Evolutionary conservation across 2,329 filamentous ascomycete genomes (phyloP).

Genomic region (Neonectria sp.): DNA sequence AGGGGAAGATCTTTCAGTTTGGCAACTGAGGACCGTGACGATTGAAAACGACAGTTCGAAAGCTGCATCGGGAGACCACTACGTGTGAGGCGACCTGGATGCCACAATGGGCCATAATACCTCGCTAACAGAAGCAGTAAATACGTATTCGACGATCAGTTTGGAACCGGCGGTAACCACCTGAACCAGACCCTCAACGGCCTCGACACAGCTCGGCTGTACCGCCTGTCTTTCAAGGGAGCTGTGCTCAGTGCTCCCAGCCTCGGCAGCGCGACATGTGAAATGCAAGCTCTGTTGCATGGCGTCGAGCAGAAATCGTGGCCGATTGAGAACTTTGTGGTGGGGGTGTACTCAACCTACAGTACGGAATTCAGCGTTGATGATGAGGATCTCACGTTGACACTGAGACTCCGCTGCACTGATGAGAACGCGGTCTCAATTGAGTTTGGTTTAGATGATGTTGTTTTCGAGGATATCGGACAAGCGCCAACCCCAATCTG

Average conservation of each 20-base stretch:
- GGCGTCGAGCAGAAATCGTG: not conserved
- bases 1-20: constrained; percentile 2
- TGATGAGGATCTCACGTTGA: constrained; percentile 2
- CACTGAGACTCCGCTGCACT: constrained; percentile 26
- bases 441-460: constrained; percentile 25
- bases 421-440: not conserved
- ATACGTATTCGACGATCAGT: not conserved
- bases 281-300: not conserved
- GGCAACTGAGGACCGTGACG: constrained; percentile 11
- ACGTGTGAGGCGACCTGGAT: constrained; percentile 11
- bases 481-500: not conserved
- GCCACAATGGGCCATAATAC: not conserved
- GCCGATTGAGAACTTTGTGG: not conserved
- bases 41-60: constrained; percentile 8
- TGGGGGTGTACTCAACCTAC: constrained; percentile 5
- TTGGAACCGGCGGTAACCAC: constrained; percentile 15
- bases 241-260: constrained; percentile 2
- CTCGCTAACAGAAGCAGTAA: constrained; percentile 15
- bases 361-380: not conserved
- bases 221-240: constrained; percentile 20
- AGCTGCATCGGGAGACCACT: constrained; percentile 19
- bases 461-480: constrained; percentile 10
- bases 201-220: constrained; percentile 1
- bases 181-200: constrained; percentile 29
- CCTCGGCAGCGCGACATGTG: not conserved